Evolutionary conservation across 108 stramenopile species (phyloP).

Genomic region (Halocafeteria seosinensis): DNA sequence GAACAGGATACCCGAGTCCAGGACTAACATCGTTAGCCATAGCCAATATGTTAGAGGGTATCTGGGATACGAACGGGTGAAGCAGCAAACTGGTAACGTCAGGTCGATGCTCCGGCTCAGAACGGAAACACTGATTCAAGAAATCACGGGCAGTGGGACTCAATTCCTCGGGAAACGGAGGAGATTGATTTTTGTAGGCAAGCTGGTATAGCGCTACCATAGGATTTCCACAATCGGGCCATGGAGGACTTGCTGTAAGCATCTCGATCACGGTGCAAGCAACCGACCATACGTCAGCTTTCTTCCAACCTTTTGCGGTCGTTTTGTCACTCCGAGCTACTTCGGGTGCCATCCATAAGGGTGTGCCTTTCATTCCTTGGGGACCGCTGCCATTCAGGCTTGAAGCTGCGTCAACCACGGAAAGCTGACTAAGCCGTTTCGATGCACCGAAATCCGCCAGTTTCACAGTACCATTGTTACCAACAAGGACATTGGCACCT

Average conservation of each 20-base stretch:
- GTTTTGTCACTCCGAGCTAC: constrained; percentile 22
- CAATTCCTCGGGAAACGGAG: constrained; percentile 1
- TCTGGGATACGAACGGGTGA: constrained; percentile 7
- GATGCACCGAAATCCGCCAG: constrained; percentile 44
- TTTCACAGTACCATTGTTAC: constrained; percentile 31
- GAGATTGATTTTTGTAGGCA: constrained; percentile 12
- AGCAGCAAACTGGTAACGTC: constrained; percentile 15
- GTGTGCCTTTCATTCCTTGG: constrained; percentile 39
- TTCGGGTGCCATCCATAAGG: constrained; percentile 53
- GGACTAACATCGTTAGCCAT: no score
- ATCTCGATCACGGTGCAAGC: constrained; percentile 52
- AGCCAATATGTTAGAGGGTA: no score
- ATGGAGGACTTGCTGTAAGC: constrained; percentile 39
- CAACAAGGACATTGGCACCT: constrained; percentile 37
- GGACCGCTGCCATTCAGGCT: background rate
- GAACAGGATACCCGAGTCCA: no score
- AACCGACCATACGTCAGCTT: constrained; percentile 47
- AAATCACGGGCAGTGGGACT: constrained; percentile 1
- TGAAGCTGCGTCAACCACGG: background rate
- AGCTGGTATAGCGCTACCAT: constrained; percentile 36
- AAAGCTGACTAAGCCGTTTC: constrained; percentile 10
- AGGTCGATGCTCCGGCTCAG: constrained; percentile 12
- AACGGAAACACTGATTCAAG: constrained; percentile 8
- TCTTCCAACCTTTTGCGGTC: constrained; percentile 21
- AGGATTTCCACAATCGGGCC: constrained; percentile 22